Base-by-base conservation (phyloP, 345 rosid genomes). In the Eucalyptus sp. region DNA sequence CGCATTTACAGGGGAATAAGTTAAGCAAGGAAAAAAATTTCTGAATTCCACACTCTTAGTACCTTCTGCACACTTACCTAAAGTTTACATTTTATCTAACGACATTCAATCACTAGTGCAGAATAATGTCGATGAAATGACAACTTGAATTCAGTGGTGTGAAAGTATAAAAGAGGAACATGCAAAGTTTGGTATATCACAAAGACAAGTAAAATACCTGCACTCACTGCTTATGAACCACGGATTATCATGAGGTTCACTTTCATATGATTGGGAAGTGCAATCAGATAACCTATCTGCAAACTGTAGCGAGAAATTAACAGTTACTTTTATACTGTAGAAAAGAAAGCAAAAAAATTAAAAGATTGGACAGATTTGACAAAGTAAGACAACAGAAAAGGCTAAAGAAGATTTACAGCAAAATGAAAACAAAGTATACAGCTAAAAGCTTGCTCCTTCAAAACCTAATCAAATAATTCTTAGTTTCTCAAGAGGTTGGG, bases 221-320 rank as follows among this genome's bases (percentile, higher is more conserved):
- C n/a, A 88, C 76, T 86, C 91, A 90, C 87, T 89, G 90, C 92
- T 92, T 24, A 54, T 27, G 33, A 93, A 92, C 98, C 97, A 95
- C 79, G 93, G 88, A 90, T 90, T 89, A 50, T 94, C 96, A 64
- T 88, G 90, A 80, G 93, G 90, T 90, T 96, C 98, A 89, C 90
- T 91, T 92, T 95, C 96, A 64, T 93, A 91, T 51, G 93, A 93
- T 84, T 92, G 90, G 51, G 96, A 92, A 76, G 94, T 91, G 90
- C 93, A 92, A 88, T 95, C 95, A 62, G 95, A 93, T 79, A 92
- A 89, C 89, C 91, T 81, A 89, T 92, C 97, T 56, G 90, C 89
- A 79, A 92, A 91, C 99, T 97, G 96, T 89, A 80, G 33, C 10
- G 46, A 71, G 50, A 76, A 10, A 71, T 76, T 37, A 76, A 76